Conservation (phyloP, 805 yeast genomes). For the Zygotorulaspora sp. region DNA sequence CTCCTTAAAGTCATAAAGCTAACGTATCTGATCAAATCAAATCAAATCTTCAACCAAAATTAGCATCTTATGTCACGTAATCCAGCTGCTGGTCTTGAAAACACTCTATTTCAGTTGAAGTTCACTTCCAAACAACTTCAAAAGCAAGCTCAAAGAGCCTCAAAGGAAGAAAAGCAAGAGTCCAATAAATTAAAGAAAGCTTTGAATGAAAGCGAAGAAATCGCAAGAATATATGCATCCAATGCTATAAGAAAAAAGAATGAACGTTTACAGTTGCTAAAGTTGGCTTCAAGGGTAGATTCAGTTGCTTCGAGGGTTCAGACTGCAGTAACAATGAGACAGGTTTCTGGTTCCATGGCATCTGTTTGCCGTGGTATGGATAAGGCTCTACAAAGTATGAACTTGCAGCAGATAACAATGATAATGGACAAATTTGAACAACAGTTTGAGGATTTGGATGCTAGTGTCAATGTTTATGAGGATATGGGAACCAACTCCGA, state of each 20-base stretch:
- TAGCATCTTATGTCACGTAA: conserved; percentile 28
- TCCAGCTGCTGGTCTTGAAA: conserved; percentile 32
- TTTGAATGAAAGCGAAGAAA: conserved; percentile 53
- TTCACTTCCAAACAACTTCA: conserved; percentile 92
- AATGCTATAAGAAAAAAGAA: conserved; percentile 90
- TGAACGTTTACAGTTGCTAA: conserved; percentile 74
- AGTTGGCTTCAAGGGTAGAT: conserved; percentile 85
- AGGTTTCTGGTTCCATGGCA: conserved; percentile 91
- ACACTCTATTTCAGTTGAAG: conserved; percentile 39
- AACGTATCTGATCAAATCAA: no score
- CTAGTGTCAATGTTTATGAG: conserved; percentile 89
- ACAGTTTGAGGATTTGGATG: conserved; percentile 94
- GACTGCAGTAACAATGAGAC: conserved; percentile 96
- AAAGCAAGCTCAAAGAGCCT: conserved; percentile 85
- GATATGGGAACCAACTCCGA: conserved; percentile 82
- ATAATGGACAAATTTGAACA: conserved; percentile 96
- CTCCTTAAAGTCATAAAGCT: no score
- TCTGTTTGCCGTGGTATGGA: conserved; percentile 95
- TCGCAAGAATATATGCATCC: conserved; percentile 90
- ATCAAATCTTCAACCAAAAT: no score
- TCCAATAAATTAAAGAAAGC: conserved; percentile 80
- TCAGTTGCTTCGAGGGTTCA: conserved; percentile 95
- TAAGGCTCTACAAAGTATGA: conserved; percentile 91
- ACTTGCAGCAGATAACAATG: conserved; percentile 82
- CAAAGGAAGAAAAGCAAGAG: conserved; percentile 84